Evolutionary conservation across 345 rosid species (phyloP).

Genomic region (Punica granatum): DNA sequence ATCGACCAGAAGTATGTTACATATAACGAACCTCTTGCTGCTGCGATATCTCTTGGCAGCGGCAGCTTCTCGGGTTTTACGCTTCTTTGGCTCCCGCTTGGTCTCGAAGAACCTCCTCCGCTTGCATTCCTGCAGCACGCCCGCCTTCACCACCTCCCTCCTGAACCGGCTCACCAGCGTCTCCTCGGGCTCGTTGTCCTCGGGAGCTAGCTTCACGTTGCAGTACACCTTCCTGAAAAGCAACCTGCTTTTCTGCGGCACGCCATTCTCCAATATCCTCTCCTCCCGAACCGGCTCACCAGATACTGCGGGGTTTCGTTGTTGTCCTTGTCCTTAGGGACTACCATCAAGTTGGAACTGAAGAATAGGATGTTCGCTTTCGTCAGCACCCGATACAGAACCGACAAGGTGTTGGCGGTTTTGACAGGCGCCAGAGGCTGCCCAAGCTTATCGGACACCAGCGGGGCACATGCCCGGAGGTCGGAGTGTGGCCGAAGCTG

Average conservation of each 20-base stretch:
- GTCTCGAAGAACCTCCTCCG: conserved; percentile 34
- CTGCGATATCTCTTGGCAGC: conserved; percentile 16
- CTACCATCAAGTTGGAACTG: too few relatives aligned
- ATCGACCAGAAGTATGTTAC: too few relatives aligned
- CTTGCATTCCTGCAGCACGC: conserved; percentile 22
- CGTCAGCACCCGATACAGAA: conserved; percentile 13
- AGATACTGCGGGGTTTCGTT: too few relatives aligned
- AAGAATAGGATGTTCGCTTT: conserved; percentile 21
- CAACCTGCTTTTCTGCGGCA: too few relatives aligned
- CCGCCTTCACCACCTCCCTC: conserved; percentile 23
- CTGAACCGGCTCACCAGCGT: conserved; percentile 24
- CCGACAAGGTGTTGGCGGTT: neutral
- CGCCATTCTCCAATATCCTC: too few relatives aligned
- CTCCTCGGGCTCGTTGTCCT: conserved; percentile 36
- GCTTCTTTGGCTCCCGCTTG: conserved; percentile 24
- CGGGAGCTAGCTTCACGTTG: conserved; percentile 27
- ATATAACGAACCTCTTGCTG: conserved; percentile 17
- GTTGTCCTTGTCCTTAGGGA: too few relatives aligned
- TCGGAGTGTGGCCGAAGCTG: conserved; percentile 6
- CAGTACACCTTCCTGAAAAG: too few relatives aligned
- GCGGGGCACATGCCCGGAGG: neutral
- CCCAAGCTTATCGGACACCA: conserved; percentile 3
- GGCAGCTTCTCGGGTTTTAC: conserved; percentile 30
- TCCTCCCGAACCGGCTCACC: too few relatives aligned
- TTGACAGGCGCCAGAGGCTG: neutral